These are phyloP conservation scores for Cyberlindnera meyerae DNA, from an alignment of 805 yeast species.

Conservation along the genomic window DNA sequence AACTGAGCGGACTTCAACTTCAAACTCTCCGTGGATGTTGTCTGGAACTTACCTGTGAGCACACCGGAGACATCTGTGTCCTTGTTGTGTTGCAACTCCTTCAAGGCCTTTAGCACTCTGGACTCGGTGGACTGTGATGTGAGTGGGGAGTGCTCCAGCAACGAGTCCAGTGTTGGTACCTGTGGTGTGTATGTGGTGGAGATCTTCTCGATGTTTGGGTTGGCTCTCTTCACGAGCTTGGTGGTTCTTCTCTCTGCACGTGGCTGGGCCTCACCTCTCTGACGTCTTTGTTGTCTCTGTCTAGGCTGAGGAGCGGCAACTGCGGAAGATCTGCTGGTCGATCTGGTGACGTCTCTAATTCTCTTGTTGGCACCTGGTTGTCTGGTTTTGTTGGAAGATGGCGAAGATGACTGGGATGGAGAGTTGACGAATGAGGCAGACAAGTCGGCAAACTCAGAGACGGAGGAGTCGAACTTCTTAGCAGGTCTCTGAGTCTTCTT, in stretches of 20 bases:
- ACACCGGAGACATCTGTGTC: constrained; percentile 16
- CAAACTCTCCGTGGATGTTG: constrained; percentile 5
- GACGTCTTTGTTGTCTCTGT: not conserved
- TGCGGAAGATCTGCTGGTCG: too few relatives aligned
- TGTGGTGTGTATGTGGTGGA: constrained; percentile 17
- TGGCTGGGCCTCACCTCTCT: constrained; percentile 1
- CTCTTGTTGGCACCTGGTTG: too few relatives aligned
- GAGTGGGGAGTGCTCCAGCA: constrained; percentile 14
- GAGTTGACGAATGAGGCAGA: too few relatives aligned
- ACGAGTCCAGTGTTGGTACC: constrained; percentile 13
- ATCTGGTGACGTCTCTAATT: too few relatives aligned
- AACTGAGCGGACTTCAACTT: constrained; percentile 18
- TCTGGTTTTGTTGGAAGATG: too few relatives aligned
- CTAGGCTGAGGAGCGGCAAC: not conserved
- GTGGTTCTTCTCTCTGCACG: not conserved
- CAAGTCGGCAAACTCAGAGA: too few relatives aligned
- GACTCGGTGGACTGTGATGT: constrained; percentile 21
- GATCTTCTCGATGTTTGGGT: constrained; percentile 19
- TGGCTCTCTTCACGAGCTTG: constrained; percentile 1
- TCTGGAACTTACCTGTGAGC: constrained; percentile 16
- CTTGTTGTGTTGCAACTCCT: constrained; percentile 11
- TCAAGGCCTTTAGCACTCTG: constrained; percentile 20
- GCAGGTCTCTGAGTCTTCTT: not conserved
- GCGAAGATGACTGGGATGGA: too few relatives aligned
- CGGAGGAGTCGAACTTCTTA: not conserved